A percentile compares a stretch with the other conserved stretches of the same genome.
phyloP scores from a whole-genome alignment of 2,329 filamentous ascomycete genomes.

The Arachnopeziza araneosa region DNA sequence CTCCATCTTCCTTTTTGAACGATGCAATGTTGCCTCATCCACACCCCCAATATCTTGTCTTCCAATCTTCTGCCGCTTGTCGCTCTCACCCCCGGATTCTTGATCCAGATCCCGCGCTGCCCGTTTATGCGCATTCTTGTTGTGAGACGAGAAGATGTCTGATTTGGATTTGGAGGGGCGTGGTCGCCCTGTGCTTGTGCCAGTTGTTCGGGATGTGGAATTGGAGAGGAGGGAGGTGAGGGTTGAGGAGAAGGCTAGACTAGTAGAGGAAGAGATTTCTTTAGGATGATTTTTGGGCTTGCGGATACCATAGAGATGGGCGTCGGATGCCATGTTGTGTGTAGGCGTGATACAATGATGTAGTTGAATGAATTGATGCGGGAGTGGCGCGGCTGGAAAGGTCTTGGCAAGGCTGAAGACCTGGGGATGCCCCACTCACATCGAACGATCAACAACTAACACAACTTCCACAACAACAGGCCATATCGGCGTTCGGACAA shows the following conservation, averaged over 20 bases:
- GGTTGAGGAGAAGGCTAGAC: slow-evolving; percentile 82
- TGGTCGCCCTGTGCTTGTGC: slow-evolving; percentile 42
- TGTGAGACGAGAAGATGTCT: slow-evolving; percentile 64
- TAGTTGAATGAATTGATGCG: background rate
- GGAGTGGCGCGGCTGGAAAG: background rate
- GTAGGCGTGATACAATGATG: background rate
- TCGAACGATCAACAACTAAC: too few relatives aligned
- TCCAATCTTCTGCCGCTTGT: slow-evolving; percentile 43
- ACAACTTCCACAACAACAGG: background rate
- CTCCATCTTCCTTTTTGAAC: slow-evolving; percentile 76
- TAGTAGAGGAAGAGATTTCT: slow-evolving; percentile 65
- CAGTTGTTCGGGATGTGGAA: slow-evolving; percentile 34
- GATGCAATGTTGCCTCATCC: slow-evolving; percentile 49
- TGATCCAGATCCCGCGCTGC: slow-evolving; percentile 51
- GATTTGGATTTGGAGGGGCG: slow-evolving; percentile 54
- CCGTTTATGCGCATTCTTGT: slow-evolving; percentile 56
- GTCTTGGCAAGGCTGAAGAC: background rate
- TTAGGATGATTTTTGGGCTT: slow-evolving; percentile 62
- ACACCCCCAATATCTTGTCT: slow-evolving; percentile 59
- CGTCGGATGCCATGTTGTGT: slow-evolving; percentile 41
- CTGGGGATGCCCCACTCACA: too few relatives aligned
- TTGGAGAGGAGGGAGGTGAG: slow-evolving; percentile 73
- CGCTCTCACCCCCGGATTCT: slow-evolving; percentile 45
- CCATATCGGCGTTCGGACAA: too few relatives aligned
- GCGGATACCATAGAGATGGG: slow-evolving; percentile 70